Evolutionary conservation across 805 yeast species (phyloP).

Genomic region (Grigorovia jiainica): DNA sequence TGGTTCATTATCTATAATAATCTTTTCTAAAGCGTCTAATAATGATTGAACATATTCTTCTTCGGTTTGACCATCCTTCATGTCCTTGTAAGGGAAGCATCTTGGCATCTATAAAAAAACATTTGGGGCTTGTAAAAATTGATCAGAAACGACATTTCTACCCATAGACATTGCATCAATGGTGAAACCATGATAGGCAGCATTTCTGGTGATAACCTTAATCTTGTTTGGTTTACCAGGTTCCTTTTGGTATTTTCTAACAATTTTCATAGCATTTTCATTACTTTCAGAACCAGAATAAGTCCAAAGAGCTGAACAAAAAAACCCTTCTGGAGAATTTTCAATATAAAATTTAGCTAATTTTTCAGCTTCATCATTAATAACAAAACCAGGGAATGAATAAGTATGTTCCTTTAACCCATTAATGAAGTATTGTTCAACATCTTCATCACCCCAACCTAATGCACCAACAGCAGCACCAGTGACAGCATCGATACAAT

Average conservation of each 20-base stretch:
- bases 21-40: conserved; percentile 34
- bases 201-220: conserved; percentile 35
- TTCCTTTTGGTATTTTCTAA: conserved; percentile 39
- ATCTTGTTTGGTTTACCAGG: conserved; percentile 33
- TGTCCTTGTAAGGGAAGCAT: conserved; percentile 29
- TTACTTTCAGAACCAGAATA: conserved; percentile 64
- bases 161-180: conserved; percentile 34
- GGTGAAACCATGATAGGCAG: conserved; percentile 43
- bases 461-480: conserved; percentile 47
- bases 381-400: conserved; percentile 27
- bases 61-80: conserved; percentile 30
- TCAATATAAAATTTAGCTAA: conserved; percentile 35
- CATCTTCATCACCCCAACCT: conserved; percentile 35
- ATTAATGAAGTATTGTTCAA: conserved; percentile 29
- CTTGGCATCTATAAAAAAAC: conserved; percentile 24
- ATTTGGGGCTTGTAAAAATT: conserved; percentile 7
- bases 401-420: conserved; percentile 33
- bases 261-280: conserved; percentile 56
- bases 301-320: conserved; percentile 37
- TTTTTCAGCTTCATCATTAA: conserved; percentile 33
- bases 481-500: conserved; percentile 37
- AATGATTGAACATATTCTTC: conserved; percentile 33
- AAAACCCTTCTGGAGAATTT: conserved; percentile 32
- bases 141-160: conserved; percentile 10
- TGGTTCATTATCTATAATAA: conserved; percentile 35